These are phyloP conservation scores for Senecio squalidus DNA, from an alignment of 140 eudicot genomes.

Conservation along the genomic window DNA sequence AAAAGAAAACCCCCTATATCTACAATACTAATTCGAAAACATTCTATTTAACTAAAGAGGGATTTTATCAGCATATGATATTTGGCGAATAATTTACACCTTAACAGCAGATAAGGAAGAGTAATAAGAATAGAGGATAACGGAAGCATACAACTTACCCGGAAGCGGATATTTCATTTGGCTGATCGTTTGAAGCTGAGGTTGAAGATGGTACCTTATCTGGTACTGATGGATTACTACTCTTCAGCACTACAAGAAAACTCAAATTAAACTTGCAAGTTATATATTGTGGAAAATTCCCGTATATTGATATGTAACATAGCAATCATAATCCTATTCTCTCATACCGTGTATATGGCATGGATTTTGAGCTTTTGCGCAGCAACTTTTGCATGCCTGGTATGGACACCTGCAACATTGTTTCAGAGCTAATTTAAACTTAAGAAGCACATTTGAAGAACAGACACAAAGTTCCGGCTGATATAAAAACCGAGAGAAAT, in stretches of 20 bases:
- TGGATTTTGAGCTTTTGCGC: conserved; percentile 96
- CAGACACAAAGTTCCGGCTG: not conserved
- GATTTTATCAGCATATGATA: not conserved
- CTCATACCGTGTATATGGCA: conserved; percentile 89
- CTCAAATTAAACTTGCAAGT: conserved; percentile 5
- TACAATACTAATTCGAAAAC: not conserved
- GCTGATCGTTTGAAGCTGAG: conserved; percentile 55
- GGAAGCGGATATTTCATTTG: conserved; percentile 56
- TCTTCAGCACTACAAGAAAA: conserved; percentile 67
- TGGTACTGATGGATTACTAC: conserved; percentile 59
- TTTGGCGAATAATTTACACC: not conserved
- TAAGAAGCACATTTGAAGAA: not conserved
- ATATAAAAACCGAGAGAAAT: not conserved
- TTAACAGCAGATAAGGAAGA: conserved; percentile 1
- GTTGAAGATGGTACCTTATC: conserved; percentile 64
- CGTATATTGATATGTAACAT: not conserved
- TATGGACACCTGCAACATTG: conserved; percentile 74
- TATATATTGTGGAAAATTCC: not conserved
- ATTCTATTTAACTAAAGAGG: not conserved
- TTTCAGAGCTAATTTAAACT: conserved; percentile 7
- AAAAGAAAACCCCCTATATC: not conserved
- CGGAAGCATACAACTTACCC: conserved; percentile 45
- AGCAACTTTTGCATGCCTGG: conserved; percentile 94
- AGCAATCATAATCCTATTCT: not conserved
- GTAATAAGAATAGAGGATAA: not conserved